A percentile compares a stretch with the other conserved stretches of the same genome.
Conservation (phyloP, 345 rosid genomes). For the Dovyalis caffra region DNA sequence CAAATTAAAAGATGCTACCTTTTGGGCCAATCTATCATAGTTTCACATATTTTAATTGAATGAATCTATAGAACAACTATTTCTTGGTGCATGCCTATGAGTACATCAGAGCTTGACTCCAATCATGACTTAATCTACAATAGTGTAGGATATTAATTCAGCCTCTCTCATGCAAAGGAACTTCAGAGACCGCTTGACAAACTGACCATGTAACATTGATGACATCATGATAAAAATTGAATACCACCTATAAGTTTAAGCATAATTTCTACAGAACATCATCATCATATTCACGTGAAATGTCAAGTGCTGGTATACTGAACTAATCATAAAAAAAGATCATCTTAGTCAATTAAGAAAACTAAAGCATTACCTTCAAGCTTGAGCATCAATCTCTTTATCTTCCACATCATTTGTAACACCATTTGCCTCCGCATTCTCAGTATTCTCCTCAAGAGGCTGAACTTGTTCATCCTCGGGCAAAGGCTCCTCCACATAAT, state of each 20-base stretch:
- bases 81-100: neutral
- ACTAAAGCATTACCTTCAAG: constrained; percentile 40
- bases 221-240: neutral
- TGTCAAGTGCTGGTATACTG: neutral
- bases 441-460: constrained; percentile 64
- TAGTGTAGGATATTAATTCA: too few species aligned
- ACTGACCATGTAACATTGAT: neutral
- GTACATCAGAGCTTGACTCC: neutral
- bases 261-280: neutral
- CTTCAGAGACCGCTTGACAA: neutral
- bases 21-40: too few species aligned
- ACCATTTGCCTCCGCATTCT: constrained; percentile 47
- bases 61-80: neutral
- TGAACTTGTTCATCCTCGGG: constrained; percentile 87
- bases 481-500: constrained; percentile 90
- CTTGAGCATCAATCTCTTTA: constrained; percentile 44
- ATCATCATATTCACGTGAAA: neutral
- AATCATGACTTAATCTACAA: neutral
- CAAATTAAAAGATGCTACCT: too few species aligned
- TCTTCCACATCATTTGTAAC: constrained; percentile 50
- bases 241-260: neutral
- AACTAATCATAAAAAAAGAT: neutral
- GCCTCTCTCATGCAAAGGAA: neutral
- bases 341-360: neutral
- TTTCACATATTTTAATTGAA: too few species aligned